Base-by-base conservation (phyloP, 176 grass and related monocot species). In the Luzula sylvatica region DNA sequence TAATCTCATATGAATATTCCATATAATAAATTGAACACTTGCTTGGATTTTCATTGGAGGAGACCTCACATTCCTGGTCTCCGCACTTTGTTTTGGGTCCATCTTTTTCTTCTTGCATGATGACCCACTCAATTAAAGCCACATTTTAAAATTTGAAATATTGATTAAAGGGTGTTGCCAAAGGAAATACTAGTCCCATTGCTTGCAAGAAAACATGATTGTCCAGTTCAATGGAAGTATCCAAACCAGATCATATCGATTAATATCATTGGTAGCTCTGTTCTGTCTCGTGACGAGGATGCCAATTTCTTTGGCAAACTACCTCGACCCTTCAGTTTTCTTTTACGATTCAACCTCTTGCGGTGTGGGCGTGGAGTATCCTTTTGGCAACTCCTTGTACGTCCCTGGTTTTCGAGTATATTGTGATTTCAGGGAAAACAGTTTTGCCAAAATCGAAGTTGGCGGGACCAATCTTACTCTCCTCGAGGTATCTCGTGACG, bases 401-500 rank as follows among this genome's bases (percentile, higher is more conserved):
- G 16, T 23, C 47, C 18, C 3, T 8, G 47, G 47, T 51, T 21
- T 51, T 3, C 14, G 21, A 18, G 5, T 51, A 21, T 21, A 20
- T 23, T 51, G 16, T 51, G 47, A 51, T 18, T 22, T 21, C 17
- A 3, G 11, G 8, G 7, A 35, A 35, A 35, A 35, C 9, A 35
- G 7, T 7, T 51, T 18, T 20, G 14, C 16, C 18, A 51, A 8
- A 8, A 21, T 51, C 4, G 12, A 14, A 51, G 3, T 51, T 21
- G 47, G 47, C 17, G 2, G 3, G 18, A 21, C 0, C 3, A 51
- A 21, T 22, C 11, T 51, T 1, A 51, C 47, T 8, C 18, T 51
- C 17, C 6, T 21, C 47, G 47, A 51, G 47, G 22, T 51, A 51
- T 51, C 47, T 22, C 47, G 47, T 51, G 47, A 51, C 18, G 47